Evolutionary conservation across 306 rosid genomes (phyloP).

Genomic region (Lathyrus oleraceus): DNA sequence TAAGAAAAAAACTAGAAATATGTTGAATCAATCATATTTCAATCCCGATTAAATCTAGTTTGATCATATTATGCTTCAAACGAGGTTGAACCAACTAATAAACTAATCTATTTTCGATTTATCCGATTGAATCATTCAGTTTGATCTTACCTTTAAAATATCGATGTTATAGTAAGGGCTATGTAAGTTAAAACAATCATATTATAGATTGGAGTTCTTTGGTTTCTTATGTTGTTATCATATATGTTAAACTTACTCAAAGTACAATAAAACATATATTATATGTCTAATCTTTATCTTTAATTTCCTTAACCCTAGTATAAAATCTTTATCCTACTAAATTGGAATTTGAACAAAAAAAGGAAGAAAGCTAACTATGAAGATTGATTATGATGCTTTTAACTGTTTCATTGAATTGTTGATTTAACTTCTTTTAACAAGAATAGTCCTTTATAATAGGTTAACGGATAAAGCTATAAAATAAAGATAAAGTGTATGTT

Average conservation of each 20-base stretch:
- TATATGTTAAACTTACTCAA: neutral
- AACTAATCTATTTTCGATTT: neutral
- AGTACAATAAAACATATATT: conserved; percentile 1
- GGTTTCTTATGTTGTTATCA: neutral
- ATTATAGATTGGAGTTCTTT: neutral
- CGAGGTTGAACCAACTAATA: neutral
- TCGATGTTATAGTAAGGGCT: neutral
- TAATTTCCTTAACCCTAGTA: neutral
- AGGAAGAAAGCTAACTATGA: conserved; percentile 14
- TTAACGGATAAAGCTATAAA: conserved; percentile 33
- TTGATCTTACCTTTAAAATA: neutral
- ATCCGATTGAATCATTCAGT: neutral
- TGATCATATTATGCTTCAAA: neutral
- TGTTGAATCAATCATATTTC: neutral
- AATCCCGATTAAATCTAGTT: neutral
- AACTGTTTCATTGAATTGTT: conserved; percentile 71
- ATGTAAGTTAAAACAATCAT: neutral
- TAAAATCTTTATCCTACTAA: conserved; percentile 17
- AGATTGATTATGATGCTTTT: conserved; percentile 38
- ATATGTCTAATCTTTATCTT: conserved; percentile 4
- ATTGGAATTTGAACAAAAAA: conserved; percentile 20
- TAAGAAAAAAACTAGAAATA: neutral
- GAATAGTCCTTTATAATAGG: conserved; percentile 27
- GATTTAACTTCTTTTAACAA: conserved; percentile 31
- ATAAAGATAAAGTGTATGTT: conserved; percentile 43